Evolutionary conservation across 2,329 filamentous ascomycete genomes (phyloP).

Genomic region (Dothistroma pini): DNA sequence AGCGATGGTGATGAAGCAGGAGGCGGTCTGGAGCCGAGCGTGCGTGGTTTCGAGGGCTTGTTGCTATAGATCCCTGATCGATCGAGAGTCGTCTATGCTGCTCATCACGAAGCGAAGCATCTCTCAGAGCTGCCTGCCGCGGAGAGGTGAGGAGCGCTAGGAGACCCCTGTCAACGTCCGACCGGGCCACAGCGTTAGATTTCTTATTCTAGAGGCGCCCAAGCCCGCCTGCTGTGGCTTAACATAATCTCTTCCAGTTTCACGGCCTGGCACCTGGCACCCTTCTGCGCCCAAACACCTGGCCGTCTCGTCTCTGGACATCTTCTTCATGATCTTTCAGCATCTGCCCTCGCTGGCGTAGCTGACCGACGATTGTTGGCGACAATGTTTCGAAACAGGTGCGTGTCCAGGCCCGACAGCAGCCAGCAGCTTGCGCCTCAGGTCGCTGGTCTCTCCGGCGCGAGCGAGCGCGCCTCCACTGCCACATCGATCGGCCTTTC

Average conservation of each 20-base stretch:
- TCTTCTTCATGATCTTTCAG: conserved; percentile 17
- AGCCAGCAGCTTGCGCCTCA: conserved; percentile 7
- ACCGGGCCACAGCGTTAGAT: neutral
- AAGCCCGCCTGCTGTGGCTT: conserved; percentile 22
- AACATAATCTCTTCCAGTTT: conserved; percentile 22
- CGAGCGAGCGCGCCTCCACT: conserved; percentile 16
- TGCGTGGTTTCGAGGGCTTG: conserved; percentile 5
- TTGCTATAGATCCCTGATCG: conserved; percentile 16
- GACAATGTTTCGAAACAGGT: conserved; percentile 50
- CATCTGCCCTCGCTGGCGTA: conserved; percentile 14
- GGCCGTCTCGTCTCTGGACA: conserved; percentile 2
- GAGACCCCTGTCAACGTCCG: conserved; percentile 6
- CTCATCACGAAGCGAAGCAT: conserved; percentile 9
- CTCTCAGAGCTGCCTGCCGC: conserved; percentile 9
- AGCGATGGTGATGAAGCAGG: neutral
- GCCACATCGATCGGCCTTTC: conserved; percentile 19
- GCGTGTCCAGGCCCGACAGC: conserved; percentile 24
- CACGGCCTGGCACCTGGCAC: conserved; percentile 17
- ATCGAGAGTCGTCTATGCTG: conserved; percentile 8
- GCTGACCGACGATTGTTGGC: conserved; percentile 17
- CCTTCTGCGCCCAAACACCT: conserved; percentile 12
- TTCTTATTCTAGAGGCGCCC: conserved; percentile 14
- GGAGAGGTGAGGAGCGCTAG: conserved; percentile 12
- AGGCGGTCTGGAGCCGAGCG: conserved; percentile 7
- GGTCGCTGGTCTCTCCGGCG: conserved; percentile 1